phyloP scores from a whole-genome alignment of 1,284 basidiomycete genomes.

The Lentinula novae-zelandiae region DNA sequence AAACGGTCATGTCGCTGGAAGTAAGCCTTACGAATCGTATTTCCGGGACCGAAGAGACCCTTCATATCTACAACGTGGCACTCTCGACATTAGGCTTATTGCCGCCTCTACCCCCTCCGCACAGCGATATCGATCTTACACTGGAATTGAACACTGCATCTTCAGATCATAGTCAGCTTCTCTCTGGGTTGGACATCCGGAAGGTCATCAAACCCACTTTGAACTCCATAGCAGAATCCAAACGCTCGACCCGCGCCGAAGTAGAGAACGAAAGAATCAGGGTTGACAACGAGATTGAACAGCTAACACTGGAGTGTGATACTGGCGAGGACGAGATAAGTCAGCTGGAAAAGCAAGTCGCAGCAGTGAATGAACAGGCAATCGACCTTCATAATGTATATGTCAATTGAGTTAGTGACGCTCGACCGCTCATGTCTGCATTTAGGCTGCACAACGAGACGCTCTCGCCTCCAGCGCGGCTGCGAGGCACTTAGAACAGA shows the following conservation, averaged over 20 bases:
- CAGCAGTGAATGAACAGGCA: slow-evolving; percentile 67
- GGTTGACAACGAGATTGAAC: slow-evolving; percentile 77
- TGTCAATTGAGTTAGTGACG: slow-evolving; percentile 18
- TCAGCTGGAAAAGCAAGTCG: slow-evolving; percentile 67
- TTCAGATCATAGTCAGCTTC: slow-evolving; percentile 60
- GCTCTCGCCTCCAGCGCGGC: slow-evolving; percentile 58
- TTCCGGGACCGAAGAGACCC: slow-evolving; percentile 72
- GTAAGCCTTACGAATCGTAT: slow-evolving; percentile 75
- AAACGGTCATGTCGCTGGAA: slow-evolving; percentile 69
- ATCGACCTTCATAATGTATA: slow-evolving; percentile 74
- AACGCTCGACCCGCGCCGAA: slow-evolving; percentile 60
- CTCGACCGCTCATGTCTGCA: slow-evolving; percentile 11
- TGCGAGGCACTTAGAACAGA: slow-evolving; percentile 60
- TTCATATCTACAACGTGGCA: slow-evolving; percentile 71
- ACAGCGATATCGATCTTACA: slow-evolving; percentile 65
- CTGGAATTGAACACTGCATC: slow-evolving; percentile 74
- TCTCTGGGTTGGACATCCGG: slow-evolving; percentile 62
- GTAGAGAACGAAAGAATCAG: slow-evolving; percentile 72
- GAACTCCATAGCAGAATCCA: slow-evolving; percentile 63
- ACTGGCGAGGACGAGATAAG: slow-evolving; percentile 69
- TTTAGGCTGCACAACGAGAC: slow-evolving; percentile 71
- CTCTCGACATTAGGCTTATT: slow-evolving; percentile 72
- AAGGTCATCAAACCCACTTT: slow-evolving; percentile 71
- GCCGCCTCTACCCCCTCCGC: slow-evolving; percentile 64
- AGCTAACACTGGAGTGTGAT: slow-evolving; percentile 72